Conservation (phyloP, 2,329 filamentous ascomycete genomes). For the Trichoderma polysporum region DNA sequence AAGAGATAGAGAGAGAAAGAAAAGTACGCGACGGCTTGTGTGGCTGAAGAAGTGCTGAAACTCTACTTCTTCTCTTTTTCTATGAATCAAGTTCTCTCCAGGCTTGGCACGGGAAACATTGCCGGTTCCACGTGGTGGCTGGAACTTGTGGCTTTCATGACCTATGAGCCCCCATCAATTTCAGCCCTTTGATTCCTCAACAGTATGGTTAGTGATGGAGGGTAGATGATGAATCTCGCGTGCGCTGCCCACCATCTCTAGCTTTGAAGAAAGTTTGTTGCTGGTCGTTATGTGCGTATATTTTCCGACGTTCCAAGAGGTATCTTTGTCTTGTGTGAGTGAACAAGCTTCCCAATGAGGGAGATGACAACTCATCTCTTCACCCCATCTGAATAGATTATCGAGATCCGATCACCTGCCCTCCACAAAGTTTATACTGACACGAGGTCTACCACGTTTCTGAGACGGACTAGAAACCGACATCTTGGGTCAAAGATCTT, state of each 20-base stretch:
- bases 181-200: neutral
- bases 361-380: neutral
- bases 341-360: neutral
- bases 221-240: neutral
- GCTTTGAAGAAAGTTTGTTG: neutral
- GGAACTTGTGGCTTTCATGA: neutral
- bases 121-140: constrained; percentile 2
- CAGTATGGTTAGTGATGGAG: neutral
- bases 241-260: neutral
- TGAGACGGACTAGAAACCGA: neutral
- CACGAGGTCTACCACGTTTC: neutral
- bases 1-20: neutral
- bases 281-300: neutral
- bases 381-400: neutral
- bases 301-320: neutral
- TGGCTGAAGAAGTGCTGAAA: neutral
- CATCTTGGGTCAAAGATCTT: neutral
- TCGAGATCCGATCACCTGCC: constrained; percentile 1
- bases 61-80: neutral
- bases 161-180: neutral
- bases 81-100: neutral
- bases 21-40: neutral
- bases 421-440: neutral
- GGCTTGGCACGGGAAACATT: neutral
- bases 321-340: neutral